Evolutionary conservation across 768 basidiomycete species (phyloP).

Genomic region (Russula lepida): DNA sequence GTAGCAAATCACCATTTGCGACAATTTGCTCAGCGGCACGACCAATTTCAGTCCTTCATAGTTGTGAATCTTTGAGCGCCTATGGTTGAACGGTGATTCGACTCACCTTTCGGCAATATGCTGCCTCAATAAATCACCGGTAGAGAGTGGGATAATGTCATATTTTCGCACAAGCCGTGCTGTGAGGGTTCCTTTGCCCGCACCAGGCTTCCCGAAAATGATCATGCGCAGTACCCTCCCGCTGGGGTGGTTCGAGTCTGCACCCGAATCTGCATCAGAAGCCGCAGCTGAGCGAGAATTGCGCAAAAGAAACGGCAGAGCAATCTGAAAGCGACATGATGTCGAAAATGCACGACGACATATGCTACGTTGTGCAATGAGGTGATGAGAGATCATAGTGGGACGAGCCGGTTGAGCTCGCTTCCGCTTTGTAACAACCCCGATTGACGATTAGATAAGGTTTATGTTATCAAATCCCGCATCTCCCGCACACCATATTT

Average conservation of each 20-base stretch:
- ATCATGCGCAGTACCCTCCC: slow-evolving; percentile 48
- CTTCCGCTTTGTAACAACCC: background rate
- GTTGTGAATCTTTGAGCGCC: background rate
- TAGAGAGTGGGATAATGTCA: slow-evolving; percentile 67
- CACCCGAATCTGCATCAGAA: slow-evolving; percentile 6
- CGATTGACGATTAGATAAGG: slow-evolving; percentile 22
- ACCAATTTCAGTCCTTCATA: slow-evolving; percentile 57
- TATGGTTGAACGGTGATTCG: background rate
- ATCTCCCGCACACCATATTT: slow-evolving; percentile 65
- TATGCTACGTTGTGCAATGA: slow-evolving; percentile 18
- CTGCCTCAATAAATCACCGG: slow-evolving; percentile 78
- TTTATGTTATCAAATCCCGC: slow-evolving; percentile 49
- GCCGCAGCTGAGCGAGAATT: slow-evolving; percentile 14
- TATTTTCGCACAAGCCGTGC: slow-evolving; percentile 71
- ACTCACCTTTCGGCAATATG: slow-evolving; percentile 64
- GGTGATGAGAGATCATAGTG: slow-evolving; percentile 9
- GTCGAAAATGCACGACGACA: slow-evolving; percentile 26
- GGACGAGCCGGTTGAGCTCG: background rate
- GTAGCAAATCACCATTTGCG: slow-evolving; percentile 65
- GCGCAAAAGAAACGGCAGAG: slow-evolving; percentile 39
- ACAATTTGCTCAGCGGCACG: slow-evolving; percentile 69
- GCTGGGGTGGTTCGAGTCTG: slow-evolving; percentile 16
- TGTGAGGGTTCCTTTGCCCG: slow-evolving; percentile 80
- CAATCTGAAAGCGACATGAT: slow-evolving; percentile 31
- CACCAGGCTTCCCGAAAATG: slow-evolving; percentile 76